Evolutionary conservation across 352 stramenopile species (phyloP).

Genomic region (Phytophthora pinifolia): DNA sequence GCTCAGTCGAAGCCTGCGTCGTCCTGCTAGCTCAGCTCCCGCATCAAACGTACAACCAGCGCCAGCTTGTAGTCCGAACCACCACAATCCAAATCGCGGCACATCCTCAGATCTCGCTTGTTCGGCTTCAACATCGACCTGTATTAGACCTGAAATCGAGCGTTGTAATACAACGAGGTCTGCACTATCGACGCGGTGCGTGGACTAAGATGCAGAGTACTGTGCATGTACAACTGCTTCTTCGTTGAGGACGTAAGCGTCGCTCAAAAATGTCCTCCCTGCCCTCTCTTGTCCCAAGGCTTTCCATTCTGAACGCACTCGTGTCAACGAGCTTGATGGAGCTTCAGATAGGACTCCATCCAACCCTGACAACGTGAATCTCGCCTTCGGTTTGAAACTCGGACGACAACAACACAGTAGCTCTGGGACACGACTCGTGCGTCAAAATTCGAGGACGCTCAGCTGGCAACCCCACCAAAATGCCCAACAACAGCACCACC

Average conservation of each 20-base stretch:
- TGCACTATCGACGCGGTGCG: constrained; percentile 23
- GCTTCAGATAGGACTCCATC: not conserved
- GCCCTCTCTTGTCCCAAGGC: constrained; percentile 7
- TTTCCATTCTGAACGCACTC: constrained; percentile 31
- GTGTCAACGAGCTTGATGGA: constrained; percentile 29
- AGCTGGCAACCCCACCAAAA: constrained; percentile 9
- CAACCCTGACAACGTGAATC: no score
- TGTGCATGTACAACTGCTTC: not conserved
- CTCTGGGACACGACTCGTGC: no score
- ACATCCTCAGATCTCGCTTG: constrained; percentile 6
- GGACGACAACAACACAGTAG: not conserved
- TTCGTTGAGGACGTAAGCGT: constrained; percentile 3
- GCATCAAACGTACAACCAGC: no score
- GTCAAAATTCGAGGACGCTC: not conserved
- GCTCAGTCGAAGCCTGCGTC: no score
- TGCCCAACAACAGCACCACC: constrained; percentile 2
- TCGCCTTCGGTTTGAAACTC: constrained; percentile 4
- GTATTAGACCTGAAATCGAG: no score
- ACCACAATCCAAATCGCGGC: constrained; percentile 10
- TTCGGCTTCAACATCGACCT: constrained; percentile 5
- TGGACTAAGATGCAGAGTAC: constrained; percentile 16
- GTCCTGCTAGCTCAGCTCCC: no score
- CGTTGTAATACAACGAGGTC: constrained; percentile 5
- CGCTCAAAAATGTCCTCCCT: constrained; percentile 21
- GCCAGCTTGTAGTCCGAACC: not conserved